phyloP scores from a whole-genome alignment of 2,329 filamentous ascomycete genomes.

The Calonectria henricotiae region DNA sequence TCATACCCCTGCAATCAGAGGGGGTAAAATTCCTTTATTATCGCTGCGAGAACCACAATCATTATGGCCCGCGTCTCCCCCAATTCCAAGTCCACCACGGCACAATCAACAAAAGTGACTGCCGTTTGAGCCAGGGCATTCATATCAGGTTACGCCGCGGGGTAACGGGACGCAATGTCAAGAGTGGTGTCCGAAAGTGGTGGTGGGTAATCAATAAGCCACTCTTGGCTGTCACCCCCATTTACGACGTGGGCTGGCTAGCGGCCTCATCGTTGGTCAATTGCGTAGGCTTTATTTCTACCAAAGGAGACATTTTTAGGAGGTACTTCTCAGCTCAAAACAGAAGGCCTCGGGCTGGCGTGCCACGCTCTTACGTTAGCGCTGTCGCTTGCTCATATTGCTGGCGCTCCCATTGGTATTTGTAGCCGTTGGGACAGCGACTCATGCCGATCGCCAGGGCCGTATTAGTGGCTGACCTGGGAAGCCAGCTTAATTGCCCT shows the following conservation, averaged over 20 bases:
- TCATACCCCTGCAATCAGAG: background rate
- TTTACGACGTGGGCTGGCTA: slow-evolving; percentile 1
- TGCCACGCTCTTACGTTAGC: slow-evolving; percentile 11
- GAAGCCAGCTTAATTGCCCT: background rate
- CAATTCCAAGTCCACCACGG: background rate
- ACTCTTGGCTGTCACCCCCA: slow-evolving; percentile 14
- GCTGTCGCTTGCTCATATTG: slow-evolving; percentile 7
- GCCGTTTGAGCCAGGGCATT: background rate
- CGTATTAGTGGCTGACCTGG: background rate
- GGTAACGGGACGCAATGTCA: slow-evolving; percentile 12
- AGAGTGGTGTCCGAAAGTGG: slow-evolving; percentile 19
- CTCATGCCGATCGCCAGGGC: slow-evolving; percentile 7
- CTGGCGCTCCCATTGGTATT: background rate
- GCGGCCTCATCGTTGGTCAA: background rate
- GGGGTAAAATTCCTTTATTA: background rate
- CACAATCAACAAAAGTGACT: slow-evolving; percentile 9
- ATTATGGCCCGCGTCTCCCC: too few species aligned
- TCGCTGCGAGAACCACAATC: too few species aligned
- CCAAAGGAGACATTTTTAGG: background rate
- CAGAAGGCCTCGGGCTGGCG: background rate
- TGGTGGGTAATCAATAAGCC: slow-evolving; percentile 24
- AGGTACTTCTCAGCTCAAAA: background rate
- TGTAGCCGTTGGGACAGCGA: background rate
- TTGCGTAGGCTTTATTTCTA: background rate
- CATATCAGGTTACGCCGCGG: slow-evolving; percentile 11